Conservation (phyloP, 164 flowering plant species). For the Buxus sempervirens region DNA sequence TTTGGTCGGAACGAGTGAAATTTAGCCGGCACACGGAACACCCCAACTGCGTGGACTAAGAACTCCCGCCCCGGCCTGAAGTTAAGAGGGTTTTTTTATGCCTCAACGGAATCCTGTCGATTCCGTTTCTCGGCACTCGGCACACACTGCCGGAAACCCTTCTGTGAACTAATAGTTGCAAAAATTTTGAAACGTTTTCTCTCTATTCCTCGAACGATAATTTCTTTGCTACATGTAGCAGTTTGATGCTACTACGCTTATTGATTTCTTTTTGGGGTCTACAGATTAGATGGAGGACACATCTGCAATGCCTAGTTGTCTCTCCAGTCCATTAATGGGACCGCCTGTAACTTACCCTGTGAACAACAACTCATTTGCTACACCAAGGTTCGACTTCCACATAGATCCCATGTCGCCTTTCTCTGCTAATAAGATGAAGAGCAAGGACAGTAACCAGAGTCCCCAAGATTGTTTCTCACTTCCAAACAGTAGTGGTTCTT, state of each 20-base stretch:
- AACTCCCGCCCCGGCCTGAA: too few species aligned
- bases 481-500: conserved; percentile 18
- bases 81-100: too few species aligned
- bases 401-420: conserved; percentile 79
- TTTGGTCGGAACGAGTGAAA: too few species aligned
- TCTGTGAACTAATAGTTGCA: background rate
- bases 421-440: conserved; percentile 44
- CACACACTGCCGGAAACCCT: too few species aligned
- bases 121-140: too few species aligned
- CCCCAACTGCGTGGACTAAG: too few species aligned
- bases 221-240: too few species aligned
- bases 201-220: background rate
- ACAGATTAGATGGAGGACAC: conserved; percentile 55
- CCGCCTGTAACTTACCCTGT: conserved; percentile 17
- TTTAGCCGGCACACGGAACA: too few species aligned
- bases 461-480: conserved; percentile 22
- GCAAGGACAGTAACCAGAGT: conserved; percentile 15
- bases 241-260: background rate
- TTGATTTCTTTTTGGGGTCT: background rate
- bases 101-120: too few species aligned
- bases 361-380: conserved; percentile 15
- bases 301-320: conserved; percentile 21
- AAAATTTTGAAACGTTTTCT: background rate
- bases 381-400: conserved; percentile 70
- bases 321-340: conserved; percentile 61